Evolutionary conservation across 1,284 basidiomycete genomes (phyloP).

Genomic region (Wallemia hederae): DNA sequence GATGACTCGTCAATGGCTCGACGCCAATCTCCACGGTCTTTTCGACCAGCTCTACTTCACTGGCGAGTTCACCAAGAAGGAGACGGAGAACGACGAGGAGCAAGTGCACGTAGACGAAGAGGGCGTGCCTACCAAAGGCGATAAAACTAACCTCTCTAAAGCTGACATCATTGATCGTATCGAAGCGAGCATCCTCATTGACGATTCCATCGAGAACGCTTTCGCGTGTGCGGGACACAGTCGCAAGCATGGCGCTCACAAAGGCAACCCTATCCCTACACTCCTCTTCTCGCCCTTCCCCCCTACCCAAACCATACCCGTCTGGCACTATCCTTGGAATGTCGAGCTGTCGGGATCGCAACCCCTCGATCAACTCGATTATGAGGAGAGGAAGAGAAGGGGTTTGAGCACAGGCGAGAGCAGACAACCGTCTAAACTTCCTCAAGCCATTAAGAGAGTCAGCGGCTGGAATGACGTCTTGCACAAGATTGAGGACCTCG

Average conservation of each 20-base stretch:
- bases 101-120: slow-evolving; percentile 23
- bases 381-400: slow-evolving; percentile 21
- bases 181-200: slow-evolving; percentile 33
- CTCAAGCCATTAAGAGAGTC: slow-evolving; percentile 13
- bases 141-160: slow-evolving; percentile 10
- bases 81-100: slow-evolving; percentile 19
- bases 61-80: slow-evolving; percentile 27
- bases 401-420: slow-evolving; percentile 18
- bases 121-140: slow-evolving; percentile 25
- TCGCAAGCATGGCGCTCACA: background rate
- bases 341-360: slow-evolving; percentile 21
- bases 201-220: slow-evolving; percentile 51
- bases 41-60: slow-evolving; percentile 44
- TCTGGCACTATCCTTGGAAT: slow-evolving; percentile 35
- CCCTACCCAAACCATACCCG: background rate
- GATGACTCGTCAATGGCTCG: background rate
- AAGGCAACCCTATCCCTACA: slow-evolving; percentile 22
- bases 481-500: slow-evolving; percentile 15
- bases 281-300: slow-evolving; percentile 31
- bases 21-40: slow-evolving; percentile 9
- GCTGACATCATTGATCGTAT: slow-evolving; percentile 31
- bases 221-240: slow-evolving; percentile 23
- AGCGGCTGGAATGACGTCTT: slow-evolving; percentile 15
- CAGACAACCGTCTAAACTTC: slow-evolving; percentile 11
- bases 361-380: slow-evolving; percentile 27